Conservation (phyloP, 192 early-diverging fungal species). For the Jimgerdemannia flammicorona region DNA sequence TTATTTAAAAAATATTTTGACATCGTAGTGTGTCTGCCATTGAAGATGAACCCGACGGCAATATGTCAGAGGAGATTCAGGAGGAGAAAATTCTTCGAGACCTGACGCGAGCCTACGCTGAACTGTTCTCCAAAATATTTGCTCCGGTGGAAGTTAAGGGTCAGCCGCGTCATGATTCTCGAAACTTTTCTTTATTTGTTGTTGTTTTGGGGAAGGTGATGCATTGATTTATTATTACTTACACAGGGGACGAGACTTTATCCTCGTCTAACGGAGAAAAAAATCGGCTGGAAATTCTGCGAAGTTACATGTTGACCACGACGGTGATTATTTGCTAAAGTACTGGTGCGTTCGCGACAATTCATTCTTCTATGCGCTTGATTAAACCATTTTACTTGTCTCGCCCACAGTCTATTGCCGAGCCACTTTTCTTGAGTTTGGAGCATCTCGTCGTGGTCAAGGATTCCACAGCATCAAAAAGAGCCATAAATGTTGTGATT, state of each 20-base stretch:
- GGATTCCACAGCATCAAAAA: conserved; percentile 3
- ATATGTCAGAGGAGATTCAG: conserved; percentile 11
- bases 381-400: too few relatives aligned
- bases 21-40: neutral
- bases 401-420: neutral
- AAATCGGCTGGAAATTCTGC: neutral
- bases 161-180: neutral
- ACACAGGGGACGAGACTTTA: neutral
- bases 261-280: neutral
- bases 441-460: conserved; percentile 10
- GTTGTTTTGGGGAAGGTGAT: neutral
- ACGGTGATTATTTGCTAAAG: neutral
- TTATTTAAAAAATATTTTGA: neutral
- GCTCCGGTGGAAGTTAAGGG: neutral
- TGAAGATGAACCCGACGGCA: neutral
- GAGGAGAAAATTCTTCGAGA: conserved; percentile 9
- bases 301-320: conserved; percentile 6
- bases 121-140: conserved; percentile 10
- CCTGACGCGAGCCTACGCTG: conserved; percentile 10
- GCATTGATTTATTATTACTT: neutral
- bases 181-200: neutral
- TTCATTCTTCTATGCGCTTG: too few relatives aligned
- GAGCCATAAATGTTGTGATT: neutral
- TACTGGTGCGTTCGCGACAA: too few relatives aligned
- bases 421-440: conserved; percentile 7